A percentile compares a stretch with the other conserved stretches of the same genome.
These are phyloP conservation scores for Kodamaea laetipori DNA, from an alignment of 805 yeast genomes.

Conservation along the genomic window DNA sequence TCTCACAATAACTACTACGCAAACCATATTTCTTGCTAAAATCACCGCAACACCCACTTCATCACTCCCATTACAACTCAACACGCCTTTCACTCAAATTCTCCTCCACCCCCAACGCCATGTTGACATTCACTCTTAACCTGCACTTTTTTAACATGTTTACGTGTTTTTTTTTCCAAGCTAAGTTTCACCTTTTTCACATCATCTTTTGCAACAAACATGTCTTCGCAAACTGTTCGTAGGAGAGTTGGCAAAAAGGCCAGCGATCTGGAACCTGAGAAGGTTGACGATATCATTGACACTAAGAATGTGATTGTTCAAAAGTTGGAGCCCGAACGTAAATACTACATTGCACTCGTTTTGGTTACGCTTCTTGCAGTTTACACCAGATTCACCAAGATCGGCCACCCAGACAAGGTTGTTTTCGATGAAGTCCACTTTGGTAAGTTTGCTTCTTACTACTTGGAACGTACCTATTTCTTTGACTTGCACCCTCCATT, in stretches of 20 bases:
- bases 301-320: neutral
- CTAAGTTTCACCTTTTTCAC: neutral
- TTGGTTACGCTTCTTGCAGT: constrained; percentile 46
- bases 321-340: constrained; percentile 23
- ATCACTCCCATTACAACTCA: no score
- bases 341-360: constrained; percentile 37
- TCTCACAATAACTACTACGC: no score
- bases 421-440: constrained; percentile 88
- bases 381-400: constrained; percentile 58
- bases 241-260: constrained; percentile 24
- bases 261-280: neutral
- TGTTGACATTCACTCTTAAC: neutral
- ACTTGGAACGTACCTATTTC: constrained; percentile 85
- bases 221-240: constrained; percentile 12
- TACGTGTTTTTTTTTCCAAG: constrained; percentile 4
- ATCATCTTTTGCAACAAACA: constrained; percentile 1
- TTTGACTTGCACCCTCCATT: constrained; percentile 98
- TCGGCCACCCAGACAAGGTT: constrained; percentile 70
- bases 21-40: no score
- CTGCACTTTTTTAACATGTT: constrained; percentile 1
- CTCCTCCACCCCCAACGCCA: no score
- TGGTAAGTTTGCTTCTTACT: constrained; percentile 83
- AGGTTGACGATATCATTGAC: neutral
- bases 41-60: no score
- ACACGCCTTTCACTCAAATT: no score